Evolutionary conservation across 805 yeast species (phyloP).

Genomic region (Grigorovia yakushimaensis): DNA sequence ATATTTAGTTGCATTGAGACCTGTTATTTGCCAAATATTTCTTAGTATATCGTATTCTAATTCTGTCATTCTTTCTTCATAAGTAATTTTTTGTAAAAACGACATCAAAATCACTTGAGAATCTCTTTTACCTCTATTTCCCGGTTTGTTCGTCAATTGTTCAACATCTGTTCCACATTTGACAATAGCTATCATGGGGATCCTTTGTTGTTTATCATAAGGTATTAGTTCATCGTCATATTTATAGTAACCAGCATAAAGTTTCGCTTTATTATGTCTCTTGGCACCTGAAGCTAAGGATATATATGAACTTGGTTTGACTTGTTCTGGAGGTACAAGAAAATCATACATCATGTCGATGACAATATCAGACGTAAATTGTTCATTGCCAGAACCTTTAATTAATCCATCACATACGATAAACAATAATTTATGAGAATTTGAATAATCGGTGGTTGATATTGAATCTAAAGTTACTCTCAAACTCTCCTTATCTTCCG

Average conservation of each 20-base stretch:
- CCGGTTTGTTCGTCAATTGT: slow-evolving; percentile 63
- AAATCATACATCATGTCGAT: slow-evolving; percentile 80
- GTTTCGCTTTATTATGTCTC: slow-evolving; percentile 96
- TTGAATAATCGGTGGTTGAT: slow-evolving; percentile 92
- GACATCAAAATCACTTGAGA: slow-evolving; percentile 88
- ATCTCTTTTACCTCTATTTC: slow-evolving; percentile 94
- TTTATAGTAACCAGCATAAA: slow-evolving; percentile 87
- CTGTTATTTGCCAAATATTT: slow-evolving; percentile 74
- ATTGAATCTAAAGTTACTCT: slow-evolving; percentile 85
- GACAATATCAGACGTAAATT: slow-evolving; percentile 83
- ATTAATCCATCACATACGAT: slow-evolving; percentile 90
- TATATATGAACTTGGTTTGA: slow-evolving; percentile 75
- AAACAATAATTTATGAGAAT: slow-evolving; percentile 79
- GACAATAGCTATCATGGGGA: slow-evolving; percentile 68
- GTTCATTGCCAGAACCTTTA: slow-evolving; percentile 87
- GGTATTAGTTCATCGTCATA: slow-evolving; percentile 72
- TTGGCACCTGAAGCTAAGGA: slow-evolving; percentile 92
- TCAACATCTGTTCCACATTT: slow-evolving; percentile 86
- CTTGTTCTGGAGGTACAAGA: slow-evolving; percentile 61
- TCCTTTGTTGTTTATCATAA: slow-evolving; percentile 71
- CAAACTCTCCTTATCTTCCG: slow-evolving; percentile 81
- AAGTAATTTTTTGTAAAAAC: slow-evolving; percentile 75
- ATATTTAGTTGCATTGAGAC: slow-evolving; percentile 72
- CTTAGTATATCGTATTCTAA: slow-evolving; percentile 70
- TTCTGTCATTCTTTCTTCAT: slow-evolving; percentile 90